These are phyloP conservation scores for Dictyostelium purpureum DNA, from an alignment of 78 protist species.

Conservation along the genomic window DNA sequence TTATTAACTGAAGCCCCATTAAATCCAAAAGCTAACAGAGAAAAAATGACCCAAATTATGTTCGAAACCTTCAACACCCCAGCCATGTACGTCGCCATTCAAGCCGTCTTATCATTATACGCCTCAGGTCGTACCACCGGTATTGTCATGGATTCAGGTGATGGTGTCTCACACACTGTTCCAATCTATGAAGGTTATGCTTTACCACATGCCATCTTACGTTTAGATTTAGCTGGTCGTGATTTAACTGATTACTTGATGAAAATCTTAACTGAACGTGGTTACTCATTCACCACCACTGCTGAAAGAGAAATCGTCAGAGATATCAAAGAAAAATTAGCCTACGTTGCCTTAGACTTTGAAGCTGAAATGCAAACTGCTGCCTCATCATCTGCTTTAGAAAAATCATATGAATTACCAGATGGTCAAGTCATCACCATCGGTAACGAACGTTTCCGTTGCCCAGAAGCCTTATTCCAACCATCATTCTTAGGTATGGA, in stretches of 20 bases:
- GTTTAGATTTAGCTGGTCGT: conserved; percentile 83
- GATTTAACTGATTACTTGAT: conserved; percentile 90
- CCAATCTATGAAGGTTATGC: conserved; percentile 94
- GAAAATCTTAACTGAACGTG: conserved; percentile 75
- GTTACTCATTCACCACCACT: conserved; percentile 78
- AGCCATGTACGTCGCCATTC: conserved; percentile 81
- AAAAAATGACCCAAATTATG: conserved; percentile 93
- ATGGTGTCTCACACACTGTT: conserved; percentile 88
- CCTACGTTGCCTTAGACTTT: conserved; percentile 36
- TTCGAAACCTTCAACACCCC: conserved; percentile 78
- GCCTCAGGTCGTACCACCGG: conserved; percentile 95
- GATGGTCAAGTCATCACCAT: conserved; percentile 84
- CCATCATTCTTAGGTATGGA: conserved; percentile 92
- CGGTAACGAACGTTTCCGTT: conserved; percentile 83
- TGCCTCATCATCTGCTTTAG: background rate
- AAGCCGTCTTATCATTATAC: conserved; percentile 85
- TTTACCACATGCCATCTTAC: conserved; percentile 82
- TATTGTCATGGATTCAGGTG: conserved; percentile 90
- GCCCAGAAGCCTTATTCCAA: conserved; percentile 93
- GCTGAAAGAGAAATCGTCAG: conserved; percentile 12
- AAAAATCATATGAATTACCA: conserved; percentile 50
- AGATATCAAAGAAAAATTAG: conserved; percentile 90
- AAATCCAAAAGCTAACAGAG: conserved; percentile 83
- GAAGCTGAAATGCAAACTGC: conserved; percentile 47
- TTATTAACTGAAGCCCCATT: conserved; percentile 95